Evolutionary conservation across 148 eudicot genomes (phyloP), one percentile per base, ranked within the genome.

Genomic region (Silene uniflora): DNA sequence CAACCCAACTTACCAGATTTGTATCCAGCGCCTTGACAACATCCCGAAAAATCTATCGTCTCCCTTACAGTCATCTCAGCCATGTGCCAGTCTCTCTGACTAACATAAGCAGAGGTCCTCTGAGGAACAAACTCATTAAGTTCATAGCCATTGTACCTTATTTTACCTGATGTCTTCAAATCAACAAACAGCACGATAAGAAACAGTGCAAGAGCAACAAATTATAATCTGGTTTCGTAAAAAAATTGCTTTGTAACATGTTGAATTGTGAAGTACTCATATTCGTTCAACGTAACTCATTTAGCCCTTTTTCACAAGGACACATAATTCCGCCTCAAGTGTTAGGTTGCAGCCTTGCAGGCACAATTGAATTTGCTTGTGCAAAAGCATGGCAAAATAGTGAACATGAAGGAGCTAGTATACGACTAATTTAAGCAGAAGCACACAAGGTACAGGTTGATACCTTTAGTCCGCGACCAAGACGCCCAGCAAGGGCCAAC

Each of bases 51-150:
- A 73, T 89, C 88, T 71, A 94, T 85, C 60, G 91, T 89, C 79
- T 94, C 97, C 71, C 92, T 81, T 0, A 94, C 96, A 67, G 98
- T 94, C 98, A 94, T 91, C 84, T 94, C 98, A 21, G 90, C 93
- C 85, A 87, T 87, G 78, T 94, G 98, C 79, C 87, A 85, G 78
- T 94, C 98, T 79, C 87, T 91, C 82, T 94, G 97, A 66, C 93
- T 91, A 35, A 91, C 89, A 81, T 94, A 91, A 60, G 98, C 89
- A 75, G 97, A 90, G 63, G 89, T 89, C 69, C 96, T 87, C 75
- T 91, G 98, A 80, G 98, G 93, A 77, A 83, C 85, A 73, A 94
- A 88, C 81, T 94, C 98, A 58, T 83, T 81, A 24, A 91, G 85
- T 60, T 83, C 90, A 77, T 88, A 85, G 65, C 96, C 98, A 46